Base-by-base conservation (phyloP, 495 filamentous ascomycete genomes). In the Annulohypoxylon maeteangense region DNA sequence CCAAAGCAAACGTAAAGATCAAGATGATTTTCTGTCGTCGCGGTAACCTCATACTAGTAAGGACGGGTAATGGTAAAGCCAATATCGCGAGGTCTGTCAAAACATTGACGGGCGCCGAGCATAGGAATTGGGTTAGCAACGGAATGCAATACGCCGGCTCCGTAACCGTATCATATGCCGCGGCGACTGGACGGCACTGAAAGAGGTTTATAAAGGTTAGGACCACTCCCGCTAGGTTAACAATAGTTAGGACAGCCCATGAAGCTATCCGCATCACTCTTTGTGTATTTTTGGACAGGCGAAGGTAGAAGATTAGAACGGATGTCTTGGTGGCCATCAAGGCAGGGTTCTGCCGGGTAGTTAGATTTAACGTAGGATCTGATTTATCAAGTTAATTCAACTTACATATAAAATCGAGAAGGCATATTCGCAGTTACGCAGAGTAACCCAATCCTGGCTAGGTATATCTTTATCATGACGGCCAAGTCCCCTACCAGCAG, bases 281-380 rank as follows among this genome's bases (percentile, higher is more conserved):
- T 70, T 90, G 89, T 44, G 93, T 90, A 32, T 89, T 89, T 71
- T 88, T 90, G 6, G 92, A 90, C 55, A 97, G 81, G 32, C 90
- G 89, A 29, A 97, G 85, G 81, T 93, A 97, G 77, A 96, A 97
- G 64, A 94, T 80, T 54, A 97, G 86, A 69, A 98, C 93, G n/a
- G 92, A 95, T 4, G 93, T 93, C 80, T 97, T 98, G 53, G 93
- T 90, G 1, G 88, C 87, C 90, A 93, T 93, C 59, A 97, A 85
- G 4, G 93, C 91, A 11, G 95, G 94, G 75, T 97, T 96, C 93
- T 97, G 67, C 22, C 40, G 10, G n/a, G 8, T 29, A 47, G 44
- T 79, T 48, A 78, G 70, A 66, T 31, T 56, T 22, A n/a, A 50
- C 55, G n/a, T 56, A 36, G 65, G 36, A 53, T 29, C 14, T 14